These are phyloP conservation scores for Thielaviopsis euricoi DNA, from an alignment of 2,329 filamentous ascomycete genomes.

Conservation along the genomic window DNA sequence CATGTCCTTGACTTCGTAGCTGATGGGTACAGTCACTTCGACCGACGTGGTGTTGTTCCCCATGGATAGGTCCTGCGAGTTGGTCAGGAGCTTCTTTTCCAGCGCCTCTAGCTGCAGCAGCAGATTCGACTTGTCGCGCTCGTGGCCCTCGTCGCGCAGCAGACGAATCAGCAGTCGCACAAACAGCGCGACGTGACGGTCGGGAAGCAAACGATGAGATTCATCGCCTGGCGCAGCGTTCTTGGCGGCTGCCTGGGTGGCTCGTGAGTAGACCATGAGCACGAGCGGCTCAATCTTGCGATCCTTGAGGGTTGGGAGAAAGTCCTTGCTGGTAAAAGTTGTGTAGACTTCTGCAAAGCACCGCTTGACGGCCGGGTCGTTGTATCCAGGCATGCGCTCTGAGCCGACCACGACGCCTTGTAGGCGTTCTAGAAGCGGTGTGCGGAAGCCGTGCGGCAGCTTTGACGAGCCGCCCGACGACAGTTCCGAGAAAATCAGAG, in stretches of 20 bases:
- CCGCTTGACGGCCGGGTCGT: constrained; percentile 77
- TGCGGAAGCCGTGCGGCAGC: constrained; percentile 39
- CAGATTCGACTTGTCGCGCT: constrained; percentile 71
- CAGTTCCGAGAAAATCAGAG: constrained; percentile 9
- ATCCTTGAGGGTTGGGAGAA: constrained; percentile 84
- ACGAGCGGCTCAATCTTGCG: constrained; percentile 82
- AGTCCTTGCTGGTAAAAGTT: constrained; percentile 73
- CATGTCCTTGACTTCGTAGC: constrained; percentile 95
- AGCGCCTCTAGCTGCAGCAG: constrained; percentile 61
- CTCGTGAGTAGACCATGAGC: constrained; percentile 89
- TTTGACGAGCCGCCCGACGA: constrained; percentile 25
- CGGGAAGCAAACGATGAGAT: constrained; percentile 78
- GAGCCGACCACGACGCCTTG: constrained; percentile 65
- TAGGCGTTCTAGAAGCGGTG: constrained; percentile 50
- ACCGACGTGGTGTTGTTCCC: constrained; percentile 42
- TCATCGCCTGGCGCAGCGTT: constrained; percentile 64
- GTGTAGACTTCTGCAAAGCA: constrained; percentile 93
- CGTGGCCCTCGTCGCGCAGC: constrained; percentile 69
- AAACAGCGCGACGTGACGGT: constrained; percentile 88
- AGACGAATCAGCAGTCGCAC: constrained; percentile 70
- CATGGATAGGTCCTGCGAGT: constrained; percentile 66
- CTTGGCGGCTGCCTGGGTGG: constrained; percentile 69
- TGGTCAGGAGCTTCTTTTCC: constrained; percentile 84
- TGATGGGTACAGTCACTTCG: constrained; percentile 69
- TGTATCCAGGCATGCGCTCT: constrained; percentile 75